Evolutionary conservation across 2,329 filamentous ascomycete species (phyloP), one percentile per base, ranked within the genome.

Genomic region (Didymella pomorum): DNA sequence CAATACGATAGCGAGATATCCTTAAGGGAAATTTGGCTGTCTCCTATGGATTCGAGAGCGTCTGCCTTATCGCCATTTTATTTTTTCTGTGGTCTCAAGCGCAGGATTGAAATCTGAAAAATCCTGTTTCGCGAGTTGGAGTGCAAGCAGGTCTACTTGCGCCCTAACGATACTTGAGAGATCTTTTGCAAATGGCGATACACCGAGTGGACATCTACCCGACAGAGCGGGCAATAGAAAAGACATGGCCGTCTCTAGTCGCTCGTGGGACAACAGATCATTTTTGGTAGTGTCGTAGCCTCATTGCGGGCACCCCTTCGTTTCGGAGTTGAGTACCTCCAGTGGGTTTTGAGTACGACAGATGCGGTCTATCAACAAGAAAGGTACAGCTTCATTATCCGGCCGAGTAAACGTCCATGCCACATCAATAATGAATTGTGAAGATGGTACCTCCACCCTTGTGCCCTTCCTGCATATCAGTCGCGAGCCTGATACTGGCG

Each of bases 401-500:
- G 12, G 29, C 29, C 14, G 4, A 35, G 16, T 16, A 35, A 35
- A 11, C 6, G 31, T 35, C 31, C 31, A 35, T 11, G 3, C 7
- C 11, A n/a, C 18, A n/a, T 55, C 37, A 55, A 10, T 41, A 48
- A 6, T 28, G 26, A 25, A 55, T 42, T 4, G 44, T 42, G 2
- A 63, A 52, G 2, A 60, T 29, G 7, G 71, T 68, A 4, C 47
- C 57, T 29, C 53, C 52, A 1, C 69, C 69, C 10, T 21, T 20
- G 16, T 18, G 31, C 14, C 60, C 48, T 35, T 65, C 45, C 28
- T 73, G 64, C 28, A 51, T 51, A n/a, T 50, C 25, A 60, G 58
- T 73, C 6, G 61, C 54, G 48, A 70, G 68, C 53, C 67, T 58
- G 1, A 71, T 65, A 26, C 54, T 61, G 14, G 65, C 68, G 18